Percentiles rank a stretch among this genome's conserved stretches.
Conservation (phyloP, 192 early-diverging fungal species). For the Haplosporangium gracile region DNA sequence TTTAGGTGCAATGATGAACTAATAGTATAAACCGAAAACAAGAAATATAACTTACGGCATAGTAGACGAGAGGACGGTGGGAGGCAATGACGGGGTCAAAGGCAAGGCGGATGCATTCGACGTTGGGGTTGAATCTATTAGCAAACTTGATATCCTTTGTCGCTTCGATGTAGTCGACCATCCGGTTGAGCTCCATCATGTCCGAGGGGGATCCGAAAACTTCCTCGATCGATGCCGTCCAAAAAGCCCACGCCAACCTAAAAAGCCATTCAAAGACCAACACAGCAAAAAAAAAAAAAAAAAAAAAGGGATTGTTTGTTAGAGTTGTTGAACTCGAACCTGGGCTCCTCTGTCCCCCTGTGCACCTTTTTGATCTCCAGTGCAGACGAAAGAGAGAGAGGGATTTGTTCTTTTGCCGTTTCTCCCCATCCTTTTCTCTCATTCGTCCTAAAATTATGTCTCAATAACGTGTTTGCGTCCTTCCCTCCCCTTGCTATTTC, state of each 20-base stretch:
- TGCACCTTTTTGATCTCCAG: not conserved
- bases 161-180: constrained; percentile 53
- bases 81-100: constrained; percentile 68
- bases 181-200: constrained; percentile 58
- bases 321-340: not conserved
- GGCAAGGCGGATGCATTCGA: constrained; percentile 67
- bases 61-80: constrained; percentile 71
- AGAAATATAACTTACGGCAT: constrained; percentile 48
- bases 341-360: not conserved
- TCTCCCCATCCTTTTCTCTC: not conserved
- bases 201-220: constrained; percentile 41
- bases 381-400: too few relatives aligned
- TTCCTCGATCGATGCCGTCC: constrained; percentile 53
- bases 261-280: not conserved
- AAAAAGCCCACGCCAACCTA: constrained; percentile 71
- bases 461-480: not conserved
- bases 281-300: constrained; percentile 1
- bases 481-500: not conserved
- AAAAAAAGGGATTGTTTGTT: constrained; percentile 2
- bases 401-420: not conserved
- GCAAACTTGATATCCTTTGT: constrained; percentile 56
- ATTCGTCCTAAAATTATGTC: not conserved
- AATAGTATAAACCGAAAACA: too few relatives aligned
- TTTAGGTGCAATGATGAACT: not conserved
- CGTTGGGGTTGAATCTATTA: constrained; percentile 55